These are phyloP conservation scores for Colletotrichum sp. DNA, from an alignment of 2,329 filamentous ascomycete species.

Conservation along the genomic window DNA sequence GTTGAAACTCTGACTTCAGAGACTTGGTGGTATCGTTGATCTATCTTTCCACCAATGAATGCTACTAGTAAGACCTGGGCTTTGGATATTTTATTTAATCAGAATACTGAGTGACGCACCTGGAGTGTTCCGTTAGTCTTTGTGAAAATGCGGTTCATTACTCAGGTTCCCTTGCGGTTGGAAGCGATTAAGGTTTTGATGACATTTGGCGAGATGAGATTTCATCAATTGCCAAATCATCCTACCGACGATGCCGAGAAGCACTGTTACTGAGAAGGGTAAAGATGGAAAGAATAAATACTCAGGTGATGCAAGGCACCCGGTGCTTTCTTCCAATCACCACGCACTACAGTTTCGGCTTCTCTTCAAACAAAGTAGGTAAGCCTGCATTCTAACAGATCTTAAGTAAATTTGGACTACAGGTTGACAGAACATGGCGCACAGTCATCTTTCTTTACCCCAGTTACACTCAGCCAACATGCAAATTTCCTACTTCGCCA, in stretches of 20 bases:
- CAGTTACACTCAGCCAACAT: not conserved
- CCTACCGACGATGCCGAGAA: not conserved
- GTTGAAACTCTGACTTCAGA: not conserved
- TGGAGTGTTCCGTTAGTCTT: not conserved
- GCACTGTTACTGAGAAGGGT: not conserved
- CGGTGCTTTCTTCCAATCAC: fast-evolving
- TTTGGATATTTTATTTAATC: not conserved
- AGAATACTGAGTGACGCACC: not conserved
- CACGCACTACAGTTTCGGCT: not conserved
- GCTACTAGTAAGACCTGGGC: not conserved
- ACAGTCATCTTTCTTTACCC: fast-evolving
- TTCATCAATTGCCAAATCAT: not conserved
- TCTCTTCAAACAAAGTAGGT: not conserved
- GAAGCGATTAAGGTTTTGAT: not conserved
- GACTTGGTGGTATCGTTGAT: not conserved
- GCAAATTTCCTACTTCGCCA: not conserved
- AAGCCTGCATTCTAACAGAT: not conserved
- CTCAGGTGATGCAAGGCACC: fast-evolving
- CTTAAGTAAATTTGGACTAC: fast-evolving
- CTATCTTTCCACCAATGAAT: not conserved
- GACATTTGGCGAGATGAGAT: not conserved
- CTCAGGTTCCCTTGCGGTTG: not conserved
- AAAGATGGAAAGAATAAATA: not conserved
- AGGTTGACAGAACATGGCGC: fast-evolving
- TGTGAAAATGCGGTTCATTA: not conserved